Base-by-base conservation (phyloP, 306 rosid genomes). In the Sophora flavescens region DNA sequence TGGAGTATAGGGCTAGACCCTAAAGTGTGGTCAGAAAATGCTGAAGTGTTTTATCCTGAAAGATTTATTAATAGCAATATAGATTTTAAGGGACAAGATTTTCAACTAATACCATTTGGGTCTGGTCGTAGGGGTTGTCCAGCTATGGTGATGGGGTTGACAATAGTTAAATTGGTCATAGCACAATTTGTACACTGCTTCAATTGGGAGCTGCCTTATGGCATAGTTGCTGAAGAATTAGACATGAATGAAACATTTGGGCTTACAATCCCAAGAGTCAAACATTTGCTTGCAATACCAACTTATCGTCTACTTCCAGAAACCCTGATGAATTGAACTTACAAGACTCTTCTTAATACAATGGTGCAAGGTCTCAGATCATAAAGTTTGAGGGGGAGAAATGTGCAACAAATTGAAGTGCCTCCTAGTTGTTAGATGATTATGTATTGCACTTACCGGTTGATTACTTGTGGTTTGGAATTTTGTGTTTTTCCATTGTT, bases 141-240 rank as follows among this genome's bases (percentile, higher is more conserved):
- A 0, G 84, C 82, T 9, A 13, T 80, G 4, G 22, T 68, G 0
- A 10, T 86, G 28, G 89, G 84, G 0, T 16, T 78, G 7, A 67
- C 52, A 1, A 48, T 45, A 0, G 75, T 75, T 1, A 59, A 56
- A 26, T 14, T 74, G 0, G 14, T 80, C 5, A 2, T 87, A 2
- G 83, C 90, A 0, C 90, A 87, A 6, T 39, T 86, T 10, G 50
- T 70, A 6, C 90, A 83, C 7, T 82, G 78, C 48, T 84, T 87
- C 45, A 42, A 64, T 6, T 87, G 87, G 88, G 61, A 84, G 41
- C 82, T 87, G 16, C 84, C 80, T 2, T 0, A 0, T 9, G 75
- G 68, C 3, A 54, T 53, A 12, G 3, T 0, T 9, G 51, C 32
- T 4, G 6, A 52, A 2, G 77, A 73, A 0, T 67, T 84, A 6